These are phyloP conservation scores for Endocarpon pusillum DNA, from an alignment of 495 filamentous ascomycete species.

Conservation along the genomic window DNA sequence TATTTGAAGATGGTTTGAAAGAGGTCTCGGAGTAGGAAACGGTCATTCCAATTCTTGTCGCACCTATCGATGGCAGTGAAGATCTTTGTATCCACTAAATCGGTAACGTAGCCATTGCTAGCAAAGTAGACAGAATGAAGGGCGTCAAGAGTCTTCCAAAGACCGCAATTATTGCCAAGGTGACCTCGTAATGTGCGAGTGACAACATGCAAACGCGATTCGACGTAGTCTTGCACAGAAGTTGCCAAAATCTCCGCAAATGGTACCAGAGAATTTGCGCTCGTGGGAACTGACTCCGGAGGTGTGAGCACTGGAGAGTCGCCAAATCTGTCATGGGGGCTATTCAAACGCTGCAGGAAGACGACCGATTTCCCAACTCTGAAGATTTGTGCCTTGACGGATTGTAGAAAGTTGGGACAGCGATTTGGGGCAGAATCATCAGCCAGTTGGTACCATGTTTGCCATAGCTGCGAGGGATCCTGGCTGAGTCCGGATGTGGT, in stretches of 20 bases:
- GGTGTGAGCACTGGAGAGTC: no score
- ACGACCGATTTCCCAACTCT: constrained; percentile 77
- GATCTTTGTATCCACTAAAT: constrained; percentile 45
- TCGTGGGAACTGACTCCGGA: no score
- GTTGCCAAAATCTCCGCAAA: background rate
- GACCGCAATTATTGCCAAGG: constrained; percentile 51
- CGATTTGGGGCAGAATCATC: constrained; percentile 33
- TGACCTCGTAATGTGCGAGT: constrained; percentile 38
- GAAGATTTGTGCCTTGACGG: constrained; percentile 52
- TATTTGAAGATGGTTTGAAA: constrained; percentile 49
- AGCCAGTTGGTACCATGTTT: constrained; percentile 51
- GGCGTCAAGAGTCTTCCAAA: constrained; percentile 47
- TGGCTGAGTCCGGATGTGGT: no score
- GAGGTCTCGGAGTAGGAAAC: constrained; percentile 65
- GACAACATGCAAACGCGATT: background rate
- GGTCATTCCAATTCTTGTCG: constrained; percentile 57
- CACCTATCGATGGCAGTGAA: constrained; percentile 63
- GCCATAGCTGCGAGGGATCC: no score
- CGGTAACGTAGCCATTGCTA: constrained; percentile 45
- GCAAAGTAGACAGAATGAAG: constrained; percentile 58
- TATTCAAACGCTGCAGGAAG: constrained; percentile 48
- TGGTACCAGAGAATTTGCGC: background rate
- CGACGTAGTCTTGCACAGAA: constrained; percentile 4
- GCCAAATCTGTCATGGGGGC: constrained; percentile 10
- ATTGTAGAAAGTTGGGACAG: constrained; percentile 57